These are phyloP conservation scores for Castanea mollissima DNA, from an alignment of 306 rosid species.

Conservation along the genomic window DNA sequence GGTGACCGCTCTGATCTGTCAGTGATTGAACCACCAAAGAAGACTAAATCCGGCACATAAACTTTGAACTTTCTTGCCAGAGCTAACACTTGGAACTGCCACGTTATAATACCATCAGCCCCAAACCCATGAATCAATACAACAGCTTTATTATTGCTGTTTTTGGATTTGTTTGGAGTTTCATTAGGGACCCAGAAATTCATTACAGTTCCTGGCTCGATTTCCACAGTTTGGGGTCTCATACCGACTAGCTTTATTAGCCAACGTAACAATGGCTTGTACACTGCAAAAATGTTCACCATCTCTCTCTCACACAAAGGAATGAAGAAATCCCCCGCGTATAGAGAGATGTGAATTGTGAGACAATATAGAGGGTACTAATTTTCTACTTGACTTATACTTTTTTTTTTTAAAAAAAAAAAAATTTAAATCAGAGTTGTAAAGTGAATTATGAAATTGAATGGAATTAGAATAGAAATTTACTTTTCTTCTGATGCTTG, in stretches of 20 bases:
- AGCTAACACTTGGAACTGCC: constrained; percentile 37
- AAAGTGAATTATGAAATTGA: too few species aligned
- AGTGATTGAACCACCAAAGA: constrained; percentile 37
- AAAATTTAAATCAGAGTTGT: too few species aligned
- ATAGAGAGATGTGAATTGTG: too few species aligned
- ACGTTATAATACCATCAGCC: constrained; percentile 33
- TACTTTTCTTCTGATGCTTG: too few species aligned
- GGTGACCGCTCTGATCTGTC: constrained; percentile 28
- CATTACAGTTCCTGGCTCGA: constrained; percentile 39
- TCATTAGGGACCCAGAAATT: constrained; percentile 38
- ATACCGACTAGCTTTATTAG: constrained; percentile 23
- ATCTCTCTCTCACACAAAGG: too few species aligned
- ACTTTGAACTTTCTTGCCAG: constrained; percentile 24
- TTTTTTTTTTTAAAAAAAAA: too few species aligned
- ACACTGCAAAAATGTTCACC: constrained; percentile 5
- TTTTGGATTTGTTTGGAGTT: neutral
- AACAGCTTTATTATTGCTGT: neutral
- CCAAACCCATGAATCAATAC: constrained; percentile 42
- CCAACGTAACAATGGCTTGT: constrained; percentile 1
- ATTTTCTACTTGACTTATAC: too few species aligned
- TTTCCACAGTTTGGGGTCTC: constrained; percentile 24
- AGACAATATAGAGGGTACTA: too few species aligned
- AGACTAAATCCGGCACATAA: constrained; percentile 39
- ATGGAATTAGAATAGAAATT: too few species aligned
- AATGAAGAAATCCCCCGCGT: too few species aligned